A percentile compares a stretch with the other conserved stretches of the same genome.
These are phyloP conservation scores for Bauhinia variegata DNA, from an alignment of 306 rosid species.

Conservation along the genomic window DNA sequence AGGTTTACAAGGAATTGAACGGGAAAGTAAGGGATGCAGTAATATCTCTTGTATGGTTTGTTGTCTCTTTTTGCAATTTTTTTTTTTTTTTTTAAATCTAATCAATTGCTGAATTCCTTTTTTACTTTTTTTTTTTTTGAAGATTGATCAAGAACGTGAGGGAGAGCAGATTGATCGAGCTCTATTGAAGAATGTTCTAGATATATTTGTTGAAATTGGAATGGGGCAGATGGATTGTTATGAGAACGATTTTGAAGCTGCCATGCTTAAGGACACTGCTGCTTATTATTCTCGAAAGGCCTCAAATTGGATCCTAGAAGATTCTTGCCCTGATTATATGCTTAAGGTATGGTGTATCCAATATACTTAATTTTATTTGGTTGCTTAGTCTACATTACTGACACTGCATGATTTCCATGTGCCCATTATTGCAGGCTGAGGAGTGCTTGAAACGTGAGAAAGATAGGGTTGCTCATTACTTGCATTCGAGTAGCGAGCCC, in stretches of 20 bases:
- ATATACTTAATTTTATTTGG: slow-evolving; percentile 26
- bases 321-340: slow-evolving; percentile 93
- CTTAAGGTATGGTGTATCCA: slow-evolving; percentile 49
- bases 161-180: slow-evolving; percentile 97
- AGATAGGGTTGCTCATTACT: slow-evolving; percentile 63
- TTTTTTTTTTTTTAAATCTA: slow-evolving; percentile 9
- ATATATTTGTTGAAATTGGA: slow-evolving; percentile 92
- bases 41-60: slow-evolving; percentile 66
- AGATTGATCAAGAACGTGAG: slow-evolving; percentile 95
- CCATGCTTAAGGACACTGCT: slow-evolving; percentile 73
- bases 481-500: slow-evolving; percentile 62
- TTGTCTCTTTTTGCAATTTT: slow-evolving; percentile 18
- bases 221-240: slow-evolving; percentile 89
- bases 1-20: slow-evolving; percentile 79
- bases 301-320: slow-evolving; percentile 77
- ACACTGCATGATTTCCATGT: slow-evolving; percentile 1
- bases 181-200: slow-evolving; percentile 77
- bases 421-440: slow-evolving; percentile 49
- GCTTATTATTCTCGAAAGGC: slow-evolving; percentile 90
- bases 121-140: slow-evolving; percentile 19
- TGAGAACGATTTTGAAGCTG: slow-evolving; percentile 72
- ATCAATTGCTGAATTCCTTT: slow-evolving; percentile 7
- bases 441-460: slow-evolving; percentile 66
- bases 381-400: slow-evolving; percentile 29
- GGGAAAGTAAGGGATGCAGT: slow-evolving; percentile 85